Evolutionary conservation across 2,329 filamentous ascomycete species (phyloP).

Genomic region (Xylariales sp.): DNA sequence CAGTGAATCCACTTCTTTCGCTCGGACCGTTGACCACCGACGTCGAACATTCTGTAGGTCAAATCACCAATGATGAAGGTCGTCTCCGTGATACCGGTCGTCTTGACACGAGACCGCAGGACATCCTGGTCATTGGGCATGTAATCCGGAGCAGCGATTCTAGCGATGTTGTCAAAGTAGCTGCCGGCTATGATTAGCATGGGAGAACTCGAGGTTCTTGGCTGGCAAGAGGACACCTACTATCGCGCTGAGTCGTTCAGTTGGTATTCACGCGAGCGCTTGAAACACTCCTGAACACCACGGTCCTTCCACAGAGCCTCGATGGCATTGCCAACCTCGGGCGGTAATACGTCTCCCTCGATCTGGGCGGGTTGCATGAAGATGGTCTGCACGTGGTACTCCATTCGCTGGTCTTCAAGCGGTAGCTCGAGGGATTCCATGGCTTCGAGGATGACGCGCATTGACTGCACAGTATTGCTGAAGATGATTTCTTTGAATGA

Average conservation of each 20-base stretch:
- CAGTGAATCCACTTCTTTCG: conserved; percentile 99
- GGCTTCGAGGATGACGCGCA: conserved; percentile 65
- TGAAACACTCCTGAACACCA: conserved; percentile 92
- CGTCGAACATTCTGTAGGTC: conserved; percentile 96
- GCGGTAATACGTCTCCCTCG: conserved; percentile 89
- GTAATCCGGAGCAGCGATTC: conserved; percentile 87
- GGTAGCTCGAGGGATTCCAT: conserved; percentile 72
- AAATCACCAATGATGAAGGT: conserved; percentile 93
- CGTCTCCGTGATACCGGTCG: conserved; percentile 94
- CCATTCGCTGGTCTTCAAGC: conserved; percentile 84
- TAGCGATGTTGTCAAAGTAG: conserved; percentile 93
- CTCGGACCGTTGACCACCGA: conserved; percentile 91
- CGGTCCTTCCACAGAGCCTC: conserved; percentile 89
- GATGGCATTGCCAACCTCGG: conserved; percentile 89
- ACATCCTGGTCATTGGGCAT: conserved; percentile 95
- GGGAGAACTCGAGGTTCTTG: too few relatives aligned
- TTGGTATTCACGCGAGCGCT: conserved; percentile 92
- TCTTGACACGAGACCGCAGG: conserved; percentile 93
- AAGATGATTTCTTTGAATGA: conserved; percentile 69
- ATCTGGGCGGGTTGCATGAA: conserved; percentile 98
- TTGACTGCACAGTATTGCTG: conserved; percentile 65
- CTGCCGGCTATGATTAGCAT: conserved; percentile 36
- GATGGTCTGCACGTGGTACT: conserved; percentile 97
- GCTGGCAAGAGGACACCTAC: conserved; percentile 55
- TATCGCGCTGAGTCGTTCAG: conserved; percentile 96